A percentile compares a stretch with the other conserved stretches of the same genome.
These are phyloP conservation scores for Solanum rostratum DNA, from an alignment of 257 asterid species.

Conservation along the genomic window DNA sequence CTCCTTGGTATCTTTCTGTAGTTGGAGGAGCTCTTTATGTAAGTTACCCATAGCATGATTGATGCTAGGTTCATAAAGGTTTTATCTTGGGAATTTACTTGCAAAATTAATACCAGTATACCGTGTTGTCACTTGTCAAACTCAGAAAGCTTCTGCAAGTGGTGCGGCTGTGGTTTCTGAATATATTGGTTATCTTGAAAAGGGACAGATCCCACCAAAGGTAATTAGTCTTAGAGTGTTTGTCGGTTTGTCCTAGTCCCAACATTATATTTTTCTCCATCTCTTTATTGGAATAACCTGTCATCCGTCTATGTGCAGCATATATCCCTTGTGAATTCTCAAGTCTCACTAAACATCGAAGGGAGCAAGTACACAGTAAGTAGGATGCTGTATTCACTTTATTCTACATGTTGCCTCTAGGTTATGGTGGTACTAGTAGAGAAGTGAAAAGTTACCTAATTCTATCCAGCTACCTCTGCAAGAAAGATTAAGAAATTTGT, in stretches of 20 bases:
- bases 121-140: conserved; percentile 14
- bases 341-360: conserved; percentile 91
- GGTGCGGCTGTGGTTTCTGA: conserved; percentile 96
- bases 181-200: conserved; percentile 96
- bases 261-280: conserved; percentile 7
- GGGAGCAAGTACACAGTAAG: conserved; percentile 99
- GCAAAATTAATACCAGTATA: neutral
- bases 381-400: conserved; percentile 2
- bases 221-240: conserved; percentile 19
- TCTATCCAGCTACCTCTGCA: neutral
- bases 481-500: neutral
- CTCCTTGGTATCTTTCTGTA: conserved; percentile 98
- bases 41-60: conserved; percentile 15
- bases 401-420: neutral
- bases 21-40: conserved; percentile 99
- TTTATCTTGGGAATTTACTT: neutral
- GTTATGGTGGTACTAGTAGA: neutral
- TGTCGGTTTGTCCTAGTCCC: neutral
- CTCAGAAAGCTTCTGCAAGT: conserved; percentile 97
- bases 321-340: conserved; percentile 89
- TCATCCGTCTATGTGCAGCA: conserved; percentile 58
- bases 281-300: conserved; percentile 8
- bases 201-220: conserved; percentile 99
- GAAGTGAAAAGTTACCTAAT: neutral
- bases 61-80: conserved; percentile 1